phyloP scores from a whole-genome alignment of 192 early-diverging fungal genomes.

The Podila minutissima region DNA sequence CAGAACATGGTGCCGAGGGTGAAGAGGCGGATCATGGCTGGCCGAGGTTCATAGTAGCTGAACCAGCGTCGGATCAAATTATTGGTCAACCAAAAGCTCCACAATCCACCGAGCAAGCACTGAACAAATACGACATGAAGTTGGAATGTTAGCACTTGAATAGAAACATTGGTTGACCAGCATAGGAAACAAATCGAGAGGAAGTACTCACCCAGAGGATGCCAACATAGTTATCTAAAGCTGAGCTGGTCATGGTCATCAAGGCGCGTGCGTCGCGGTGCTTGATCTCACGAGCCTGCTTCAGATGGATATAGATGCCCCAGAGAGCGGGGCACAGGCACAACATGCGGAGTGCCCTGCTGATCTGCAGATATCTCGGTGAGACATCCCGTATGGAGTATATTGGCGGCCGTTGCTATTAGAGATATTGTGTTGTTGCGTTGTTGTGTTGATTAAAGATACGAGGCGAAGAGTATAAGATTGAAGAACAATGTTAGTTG shows the following conservation, averaged over 20 bases:
- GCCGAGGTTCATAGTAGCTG: conserved; percentile 63
- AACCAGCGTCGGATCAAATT: conserved; percentile 67
- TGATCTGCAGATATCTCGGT: conserved; percentile 23
- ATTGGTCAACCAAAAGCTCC: conserved; percentile 65
- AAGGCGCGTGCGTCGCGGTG: conserved; percentile 35
- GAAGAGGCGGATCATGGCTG: conserved; percentile 60
- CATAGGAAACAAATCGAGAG: too few relatives aligned
- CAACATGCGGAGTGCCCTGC: conserved; percentile 25
- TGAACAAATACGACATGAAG: conserved; percentile 9
- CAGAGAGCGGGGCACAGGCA: conserved; percentile 46
- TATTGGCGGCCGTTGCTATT: conserved; percentile 33
- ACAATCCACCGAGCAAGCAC: conserved; percentile 65
- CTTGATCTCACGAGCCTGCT: conserved; percentile 26
- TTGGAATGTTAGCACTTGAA: too few relatives aligned
- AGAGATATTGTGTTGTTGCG: neutral
- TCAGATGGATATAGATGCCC: conserved; percentile 47
- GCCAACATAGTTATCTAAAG: conserved; percentile 47
- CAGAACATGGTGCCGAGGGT: conserved; percentile 63
- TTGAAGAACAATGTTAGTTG: too few relatives aligned
- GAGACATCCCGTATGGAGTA: conserved; percentile 38
- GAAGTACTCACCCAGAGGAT: conserved; percentile 31
- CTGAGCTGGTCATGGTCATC: conserved; percentile 48
- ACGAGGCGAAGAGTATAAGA: neutral
- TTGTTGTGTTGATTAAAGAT: too few relatives aligned
- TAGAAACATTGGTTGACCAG: too few relatives aligned